A percentile compares a stretch with the other conserved stretches of the same genome.
phyloP scores from a whole-genome alignment of 169 alveolate genomes.

The Eimeria maxima region DNA sequence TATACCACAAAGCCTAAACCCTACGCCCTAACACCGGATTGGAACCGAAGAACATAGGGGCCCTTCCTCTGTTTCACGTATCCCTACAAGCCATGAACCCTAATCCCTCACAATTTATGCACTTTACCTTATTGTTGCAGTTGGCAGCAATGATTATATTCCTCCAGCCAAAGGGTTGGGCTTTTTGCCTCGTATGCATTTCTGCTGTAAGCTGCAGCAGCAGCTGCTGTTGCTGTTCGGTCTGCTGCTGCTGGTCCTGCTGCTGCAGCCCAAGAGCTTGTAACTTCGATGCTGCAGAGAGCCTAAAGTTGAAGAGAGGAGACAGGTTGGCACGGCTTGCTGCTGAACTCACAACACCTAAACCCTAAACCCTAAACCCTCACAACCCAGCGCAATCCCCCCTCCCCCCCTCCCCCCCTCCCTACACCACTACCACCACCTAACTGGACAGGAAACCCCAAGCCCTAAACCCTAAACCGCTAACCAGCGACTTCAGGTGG shows the following conservation, averaged over 20 bases:
- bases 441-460: no score
- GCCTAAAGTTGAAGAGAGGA: neutral
- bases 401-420: no score
- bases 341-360: neutral
- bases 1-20: neutral
- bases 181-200: neutral
- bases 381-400: no score
- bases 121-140: constrained; percentile 26
- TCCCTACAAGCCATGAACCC: neutral
- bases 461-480: constrained; percentile 20
- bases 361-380: neutral
- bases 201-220: neutral
- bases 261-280: constrained; percentile 1
- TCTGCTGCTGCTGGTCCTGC: neutral
- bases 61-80: neutral
- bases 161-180: constrained; percentile 28
- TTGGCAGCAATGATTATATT: constrained; percentile 10
- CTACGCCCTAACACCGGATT: neutral
- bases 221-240: no score
- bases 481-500: neutral
- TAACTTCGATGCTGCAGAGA: constrained; percentile 1
- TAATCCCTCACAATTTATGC: neutral
- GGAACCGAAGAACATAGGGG: neutral
- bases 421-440: no score
- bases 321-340: neutral